Evolutionary conservation across 225 moss, liverwort and hornwort species (phyloP).

Genomic region (Sphagnum tenellum): DNA sequence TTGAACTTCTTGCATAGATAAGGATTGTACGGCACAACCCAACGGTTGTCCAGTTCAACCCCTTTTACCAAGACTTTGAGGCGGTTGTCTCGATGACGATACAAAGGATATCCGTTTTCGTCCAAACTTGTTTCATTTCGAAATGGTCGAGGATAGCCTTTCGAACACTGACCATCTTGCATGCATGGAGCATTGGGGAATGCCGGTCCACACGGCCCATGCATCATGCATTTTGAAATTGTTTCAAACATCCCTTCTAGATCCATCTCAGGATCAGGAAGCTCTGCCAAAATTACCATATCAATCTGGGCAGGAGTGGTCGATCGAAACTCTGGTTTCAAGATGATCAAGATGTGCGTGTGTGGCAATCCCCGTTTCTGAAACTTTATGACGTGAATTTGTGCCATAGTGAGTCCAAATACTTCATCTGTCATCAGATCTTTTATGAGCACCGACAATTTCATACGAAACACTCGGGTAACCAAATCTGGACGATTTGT

Average conservation of each 20-base stretch:
- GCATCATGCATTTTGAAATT: constrained; percentile 4
- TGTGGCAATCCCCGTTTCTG: constrained; percentile 2
- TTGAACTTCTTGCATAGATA: background rate
- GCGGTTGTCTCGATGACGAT: constrained; percentile 1
- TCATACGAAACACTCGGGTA: background rate
- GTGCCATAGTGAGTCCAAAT: background rate
- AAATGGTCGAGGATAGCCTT: constrained; percentile 1
- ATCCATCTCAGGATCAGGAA: constrained; percentile 4
- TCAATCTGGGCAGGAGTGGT: background rate
- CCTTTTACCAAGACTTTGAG: background rate
- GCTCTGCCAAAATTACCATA: background rate
- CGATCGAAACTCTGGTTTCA: background rate
- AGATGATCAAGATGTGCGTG: constrained; percentile 1
- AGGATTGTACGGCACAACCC: constrained; percentile 7
- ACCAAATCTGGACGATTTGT: constrained; percentile 5
- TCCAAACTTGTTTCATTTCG: background rate
- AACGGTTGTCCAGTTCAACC: background rate
- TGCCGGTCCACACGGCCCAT: constrained; percentile 5
- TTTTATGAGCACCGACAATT: background rate
- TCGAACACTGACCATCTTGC: constrained; percentile 1
- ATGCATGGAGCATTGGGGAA: constrained; percentile 7
- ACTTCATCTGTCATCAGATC: background rate
- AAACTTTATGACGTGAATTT: constrained; percentile 1
- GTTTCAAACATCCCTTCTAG: background rate
- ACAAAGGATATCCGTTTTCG: constrained; percentile 1